These are phyloP conservation scores for Dothiorella sarmentorum DNA, from an alignment of 2,329 filamentous ascomycete genomes.

Conservation along the genomic window DNA sequence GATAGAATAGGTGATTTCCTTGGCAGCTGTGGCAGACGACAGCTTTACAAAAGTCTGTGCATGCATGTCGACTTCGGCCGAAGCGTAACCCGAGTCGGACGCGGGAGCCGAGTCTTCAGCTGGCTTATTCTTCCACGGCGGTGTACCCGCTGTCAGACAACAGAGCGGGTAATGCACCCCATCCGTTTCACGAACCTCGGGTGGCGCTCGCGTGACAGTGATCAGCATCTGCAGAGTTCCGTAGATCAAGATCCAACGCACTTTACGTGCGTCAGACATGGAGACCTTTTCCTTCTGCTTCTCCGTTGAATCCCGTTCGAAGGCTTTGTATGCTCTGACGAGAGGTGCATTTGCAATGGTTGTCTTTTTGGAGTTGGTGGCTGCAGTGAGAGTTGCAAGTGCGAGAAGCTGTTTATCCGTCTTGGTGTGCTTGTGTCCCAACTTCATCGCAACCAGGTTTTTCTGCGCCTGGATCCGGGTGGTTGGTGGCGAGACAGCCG, in stretches of 20 bases:
- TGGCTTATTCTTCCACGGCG: slow-evolving; percentile 33
- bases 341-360: slow-evolving; percentile 46
- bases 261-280: slow-evolving; percentile 66
- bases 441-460: slow-evolving; percentile 33
- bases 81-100: slow-evolving; percentile 16
- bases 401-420: slow-evolving; percentile 38
- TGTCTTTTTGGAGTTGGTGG: slow-evolving; percentile 45
- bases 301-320: slow-evolving; percentile 58
- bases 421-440: slow-evolving; percentile 36
- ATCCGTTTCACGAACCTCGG: slow-evolving; percentile 57
- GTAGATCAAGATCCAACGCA: slow-evolving; percentile 76
- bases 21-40: neutral
- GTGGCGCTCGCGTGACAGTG: slow-evolving; percentile 59
- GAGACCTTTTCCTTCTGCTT: slow-evolving; percentile 55
- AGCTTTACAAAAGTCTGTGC: neutral
- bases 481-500: slow-evolving; percentile 38
- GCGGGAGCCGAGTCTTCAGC: neutral
- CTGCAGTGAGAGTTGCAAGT: slow-evolving; percentile 37
- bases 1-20: neutral
- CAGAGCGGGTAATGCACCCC: slow-evolving; percentile 59
- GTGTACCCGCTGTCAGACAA: slow-evolving; percentile 42
- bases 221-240: slow-evolving; percentile 68
- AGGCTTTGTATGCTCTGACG: slow-evolving; percentile 65
- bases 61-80: slow-evolving; percentile 1
- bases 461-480: slow-evolving; percentile 32